Evolutionary conservation across 495 filamentous ascomycete genomes (phyloP).

Genomic region (Pyrenula massariospora): DNA sequence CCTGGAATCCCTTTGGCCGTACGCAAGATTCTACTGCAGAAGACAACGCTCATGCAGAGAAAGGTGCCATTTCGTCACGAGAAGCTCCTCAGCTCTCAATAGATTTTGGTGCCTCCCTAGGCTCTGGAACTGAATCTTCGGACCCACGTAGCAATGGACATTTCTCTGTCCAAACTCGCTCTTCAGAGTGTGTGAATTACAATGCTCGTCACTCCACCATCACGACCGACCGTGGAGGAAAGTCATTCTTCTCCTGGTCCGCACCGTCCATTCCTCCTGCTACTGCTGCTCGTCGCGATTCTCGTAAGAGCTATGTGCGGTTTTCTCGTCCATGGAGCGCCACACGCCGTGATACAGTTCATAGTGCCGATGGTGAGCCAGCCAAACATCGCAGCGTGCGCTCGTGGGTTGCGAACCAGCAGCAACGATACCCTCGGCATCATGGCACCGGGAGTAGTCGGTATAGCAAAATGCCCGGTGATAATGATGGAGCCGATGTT

Average conservation of each 20-base stretch:
- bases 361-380: neutral
- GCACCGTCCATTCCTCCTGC: neutral
- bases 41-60: neutral
- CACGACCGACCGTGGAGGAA: neutral
- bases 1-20: neutral
- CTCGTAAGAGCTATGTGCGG: neutral
- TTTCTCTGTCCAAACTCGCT: neutral
- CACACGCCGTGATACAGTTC: neutral
- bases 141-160: neutral
- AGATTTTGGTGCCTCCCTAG: neutral
- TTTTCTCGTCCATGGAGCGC: neutral
- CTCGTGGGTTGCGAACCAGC: neutral
- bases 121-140: neutral
- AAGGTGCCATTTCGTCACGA: neutral
- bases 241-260: neutral
- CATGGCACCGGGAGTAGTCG: neutral
- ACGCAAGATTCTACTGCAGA: neutral
- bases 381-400: neutral
- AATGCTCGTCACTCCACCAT: neutral
- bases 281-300: neutral
- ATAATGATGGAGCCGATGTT: neutral
- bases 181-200: neutral
- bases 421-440: neutral
- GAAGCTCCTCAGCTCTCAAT: neutral
- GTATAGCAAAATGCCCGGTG: neutral